Percentiles rank a stretch among this genome's conserved stretches.
Evolutionary conservation across 2,329 filamentous ascomycete species (phyloP).

Genomic region (Chaetomium olivaceum): DNA sequence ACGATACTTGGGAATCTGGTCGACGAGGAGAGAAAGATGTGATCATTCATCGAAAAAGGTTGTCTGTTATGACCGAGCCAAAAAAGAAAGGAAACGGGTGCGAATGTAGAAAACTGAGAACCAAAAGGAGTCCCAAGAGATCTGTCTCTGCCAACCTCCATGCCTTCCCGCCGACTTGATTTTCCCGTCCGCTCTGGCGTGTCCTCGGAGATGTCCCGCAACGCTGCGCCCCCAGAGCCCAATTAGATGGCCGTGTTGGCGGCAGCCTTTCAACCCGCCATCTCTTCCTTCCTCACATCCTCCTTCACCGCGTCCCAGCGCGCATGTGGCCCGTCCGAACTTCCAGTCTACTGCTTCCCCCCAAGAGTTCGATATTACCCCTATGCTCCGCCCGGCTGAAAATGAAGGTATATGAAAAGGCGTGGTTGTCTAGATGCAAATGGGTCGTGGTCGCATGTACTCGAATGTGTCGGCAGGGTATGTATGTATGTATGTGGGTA

Average conservation of each 20-base stretch:
- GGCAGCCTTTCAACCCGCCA: background rate
- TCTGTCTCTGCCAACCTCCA: background rate
- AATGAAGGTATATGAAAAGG: slow-evolving; percentile 2
- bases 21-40: background rate
- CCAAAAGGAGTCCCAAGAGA: background rate
- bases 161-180: background rate
- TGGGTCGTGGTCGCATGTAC: slow-evolving; percentile 9
- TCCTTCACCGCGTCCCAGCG: slow-evolving; percentile 3
- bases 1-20: background rate
- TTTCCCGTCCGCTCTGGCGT: background rate
- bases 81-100: background rate
- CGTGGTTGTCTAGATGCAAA: slow-evolving; percentile 12
- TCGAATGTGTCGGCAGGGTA: background rate
- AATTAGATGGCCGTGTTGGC: background rate
- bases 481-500: background rate
- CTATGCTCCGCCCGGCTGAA: background rate
- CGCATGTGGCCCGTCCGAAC: background rate
- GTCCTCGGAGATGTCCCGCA: background rate
- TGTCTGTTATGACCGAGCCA: background rate
- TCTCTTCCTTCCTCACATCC: background rate
- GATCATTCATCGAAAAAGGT: background rate
- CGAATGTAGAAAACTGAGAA: background rate
- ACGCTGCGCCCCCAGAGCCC: background rate
- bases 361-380: background rate
- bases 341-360: background rate